Conservation (phyloP, 2,329 filamentous ascomycete genomes). For the Talaromyces pinophilus region DNA sequence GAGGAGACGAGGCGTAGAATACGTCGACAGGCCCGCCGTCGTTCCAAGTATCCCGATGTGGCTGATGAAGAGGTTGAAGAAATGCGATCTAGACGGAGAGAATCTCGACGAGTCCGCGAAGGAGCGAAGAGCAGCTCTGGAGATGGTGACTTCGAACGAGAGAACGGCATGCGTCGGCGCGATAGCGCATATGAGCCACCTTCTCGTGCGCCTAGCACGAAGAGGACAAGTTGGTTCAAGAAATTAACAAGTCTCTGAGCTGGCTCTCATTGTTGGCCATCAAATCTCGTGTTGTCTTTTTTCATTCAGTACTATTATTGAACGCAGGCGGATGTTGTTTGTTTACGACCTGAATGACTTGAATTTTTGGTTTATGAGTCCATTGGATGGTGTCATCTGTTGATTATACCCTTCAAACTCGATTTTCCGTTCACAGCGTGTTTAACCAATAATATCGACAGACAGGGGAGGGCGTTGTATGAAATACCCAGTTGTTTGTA, state of each 20-base stretch:
- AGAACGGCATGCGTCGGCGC: constrained; percentile 34
- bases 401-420: constrained; percentile 1
- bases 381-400: constrained; percentile 8
- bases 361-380: background rate
- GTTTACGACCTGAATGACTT: constrained; percentile 12
- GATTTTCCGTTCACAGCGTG: background rate
- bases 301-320: background rate
- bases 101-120: constrained; percentile 34
- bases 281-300: background rate
- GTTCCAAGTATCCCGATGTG: constrained; percentile 43
- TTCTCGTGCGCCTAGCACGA: constrained; percentile 33
- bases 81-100: constrained; percentile 36
- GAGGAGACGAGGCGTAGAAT: constrained; percentile 44
- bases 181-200: constrained; percentile 31
- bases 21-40: constrained; percentile 42
- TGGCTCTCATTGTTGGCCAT: background rate
- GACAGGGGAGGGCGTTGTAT: constrained; percentile 13
- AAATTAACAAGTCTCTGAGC: constrained; percentile 37
- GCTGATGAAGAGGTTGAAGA: constrained; percentile 45
- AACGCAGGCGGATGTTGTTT: constrained; percentile 9
- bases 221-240: constrained; percentile 47
- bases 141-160: constrained; percentile 44
- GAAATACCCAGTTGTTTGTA: constrained; percentile 18
- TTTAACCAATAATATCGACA: constrained; percentile 11
- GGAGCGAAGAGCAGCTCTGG: constrained; percentile 44